phyloP scores from a whole-genome alignment of 179 eudicot species.

The Drosera spatulata region DNA sequence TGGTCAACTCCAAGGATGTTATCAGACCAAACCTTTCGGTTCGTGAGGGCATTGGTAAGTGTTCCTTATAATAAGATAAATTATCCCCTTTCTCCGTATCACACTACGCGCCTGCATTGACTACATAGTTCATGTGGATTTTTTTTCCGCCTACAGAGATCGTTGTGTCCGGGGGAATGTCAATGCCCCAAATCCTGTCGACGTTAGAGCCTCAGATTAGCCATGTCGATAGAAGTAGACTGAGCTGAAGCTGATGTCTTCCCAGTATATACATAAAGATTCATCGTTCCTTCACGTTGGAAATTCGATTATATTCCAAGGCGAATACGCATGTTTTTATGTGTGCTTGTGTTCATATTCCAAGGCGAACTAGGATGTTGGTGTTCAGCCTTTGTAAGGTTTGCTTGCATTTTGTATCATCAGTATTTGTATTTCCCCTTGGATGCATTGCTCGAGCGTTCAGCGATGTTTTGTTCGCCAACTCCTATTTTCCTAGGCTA shows the following conservation, averaged over 20 bases:
- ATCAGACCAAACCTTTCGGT: slow-evolving; percentile 42
- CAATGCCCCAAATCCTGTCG: slow-evolving; percentile 91
- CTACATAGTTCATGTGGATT: neutral
- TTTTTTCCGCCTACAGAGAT: slow-evolving; percentile 29
- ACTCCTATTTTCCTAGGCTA: too few species aligned
- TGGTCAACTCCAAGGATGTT: slow-evolving; percentile 49
- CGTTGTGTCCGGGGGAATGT: slow-evolving; percentile 68
- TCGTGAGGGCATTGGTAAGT: slow-evolving; percentile 22
- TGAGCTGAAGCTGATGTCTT: slow-evolving; percentile 37
- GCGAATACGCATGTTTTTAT: too few species aligned
- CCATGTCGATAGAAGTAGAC: slow-evolving; percentile 59
- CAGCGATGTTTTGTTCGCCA: too few species aligned
- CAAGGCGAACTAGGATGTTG: too few species aligned
- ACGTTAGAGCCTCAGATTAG: slow-evolving; percentile 50
- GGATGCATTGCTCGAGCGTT: too few species aligned
- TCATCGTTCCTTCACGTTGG: neutral
- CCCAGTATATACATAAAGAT: slow-evolving; percentile 10
- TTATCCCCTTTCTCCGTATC: neutral
- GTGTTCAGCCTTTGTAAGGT: too few species aligned
- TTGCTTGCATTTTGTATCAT: too few species aligned
- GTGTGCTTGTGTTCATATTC: too few species aligned
- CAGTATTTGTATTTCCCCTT: too few species aligned
- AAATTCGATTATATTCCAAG: too few species aligned
- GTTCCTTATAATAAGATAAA: neutral
- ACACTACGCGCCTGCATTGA: neutral